phyloP scores from a whole-genome alignment of 192 early-diverging fungal genomes.

The Linnemannia schmuckeri region DNA sequence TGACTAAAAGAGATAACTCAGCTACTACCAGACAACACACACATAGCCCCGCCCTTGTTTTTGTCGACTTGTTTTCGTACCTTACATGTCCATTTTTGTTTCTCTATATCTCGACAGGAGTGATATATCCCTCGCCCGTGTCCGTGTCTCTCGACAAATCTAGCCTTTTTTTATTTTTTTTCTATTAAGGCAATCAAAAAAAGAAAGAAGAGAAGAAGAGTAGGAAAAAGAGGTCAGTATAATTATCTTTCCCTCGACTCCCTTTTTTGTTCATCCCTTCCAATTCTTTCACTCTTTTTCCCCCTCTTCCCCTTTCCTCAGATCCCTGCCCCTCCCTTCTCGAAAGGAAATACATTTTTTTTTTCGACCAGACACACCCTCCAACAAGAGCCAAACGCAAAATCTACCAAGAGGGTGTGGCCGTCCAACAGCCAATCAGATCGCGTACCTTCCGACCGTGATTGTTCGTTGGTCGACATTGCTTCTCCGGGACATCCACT shows the following conservation, averaged over 20 bases:
- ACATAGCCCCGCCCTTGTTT: background rate
- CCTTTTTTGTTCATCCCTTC: background rate
- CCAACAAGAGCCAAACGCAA: background rate
- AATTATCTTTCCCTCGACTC: background rate
- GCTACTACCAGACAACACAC: background rate
- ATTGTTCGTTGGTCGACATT: constrained; percentile 17
- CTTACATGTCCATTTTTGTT: background rate
- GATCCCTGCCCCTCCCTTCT: background rate
- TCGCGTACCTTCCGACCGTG: constrained; percentile 45
- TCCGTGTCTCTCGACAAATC: background rate
- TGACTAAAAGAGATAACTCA: background rate
- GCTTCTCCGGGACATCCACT: background rate
- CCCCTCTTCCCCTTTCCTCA: background rate
- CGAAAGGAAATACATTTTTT: too few species aligned
- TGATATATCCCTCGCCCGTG: background rate
- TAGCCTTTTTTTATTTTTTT: too few species aligned
- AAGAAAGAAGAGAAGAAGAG: background rate
- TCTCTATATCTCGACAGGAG: background rate
- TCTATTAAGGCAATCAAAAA: background rate
- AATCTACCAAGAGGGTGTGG: background rate
- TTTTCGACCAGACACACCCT: too few species aligned
- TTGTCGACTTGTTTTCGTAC: background rate
- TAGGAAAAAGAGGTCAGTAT: background rate
- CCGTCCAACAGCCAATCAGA: constrained; percentile 33
- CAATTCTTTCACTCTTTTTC: background rate